Conservation (phyloP, 2,329 filamentous ascomycete species). For the Diaporthe sp. region DNA sequence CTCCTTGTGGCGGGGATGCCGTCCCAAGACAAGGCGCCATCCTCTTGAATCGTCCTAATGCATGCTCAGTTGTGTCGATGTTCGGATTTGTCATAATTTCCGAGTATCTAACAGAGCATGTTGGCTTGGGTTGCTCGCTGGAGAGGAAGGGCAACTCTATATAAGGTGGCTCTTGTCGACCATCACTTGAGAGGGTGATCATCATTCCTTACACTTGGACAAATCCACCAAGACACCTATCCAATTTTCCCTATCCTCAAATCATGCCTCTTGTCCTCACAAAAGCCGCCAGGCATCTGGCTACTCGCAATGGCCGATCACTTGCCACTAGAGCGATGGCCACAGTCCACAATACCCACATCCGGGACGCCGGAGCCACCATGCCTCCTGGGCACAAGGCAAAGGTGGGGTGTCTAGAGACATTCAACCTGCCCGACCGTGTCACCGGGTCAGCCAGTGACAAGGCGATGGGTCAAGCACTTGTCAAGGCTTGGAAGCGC, state of each 20-base stretch:
- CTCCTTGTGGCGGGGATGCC: neutral
- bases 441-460: constrained; percentile 54
- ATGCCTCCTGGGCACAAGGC: constrained; percentile 52
- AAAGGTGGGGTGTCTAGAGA: constrained; percentile 53
- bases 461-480: constrained; percentile 54
- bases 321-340: constrained; percentile 20
- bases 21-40: neutral
- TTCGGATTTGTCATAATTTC: neutral
- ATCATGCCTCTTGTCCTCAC: constrained; percentile 28
- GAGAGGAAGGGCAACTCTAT: neutral
- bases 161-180: neutral
- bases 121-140: neutral
- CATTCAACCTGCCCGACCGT: constrained; percentile 57
- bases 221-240: neutral
- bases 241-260: neutral
- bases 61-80: neutral
- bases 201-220: neutral
- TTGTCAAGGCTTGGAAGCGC: constrained; percentile 58
- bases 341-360: constrained; percentile 9
- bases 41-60: constrained; percentile 12
- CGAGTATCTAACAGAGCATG: neutral
- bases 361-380: constrained; percentile 12
- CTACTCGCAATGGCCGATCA: neutral
- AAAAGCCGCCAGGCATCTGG: constrained; percentile 20
- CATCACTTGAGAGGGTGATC: neutral